Conservation (phyloP, 2,329 filamentous ascomycete genomes). For the Alternaria sp. region DNA sequence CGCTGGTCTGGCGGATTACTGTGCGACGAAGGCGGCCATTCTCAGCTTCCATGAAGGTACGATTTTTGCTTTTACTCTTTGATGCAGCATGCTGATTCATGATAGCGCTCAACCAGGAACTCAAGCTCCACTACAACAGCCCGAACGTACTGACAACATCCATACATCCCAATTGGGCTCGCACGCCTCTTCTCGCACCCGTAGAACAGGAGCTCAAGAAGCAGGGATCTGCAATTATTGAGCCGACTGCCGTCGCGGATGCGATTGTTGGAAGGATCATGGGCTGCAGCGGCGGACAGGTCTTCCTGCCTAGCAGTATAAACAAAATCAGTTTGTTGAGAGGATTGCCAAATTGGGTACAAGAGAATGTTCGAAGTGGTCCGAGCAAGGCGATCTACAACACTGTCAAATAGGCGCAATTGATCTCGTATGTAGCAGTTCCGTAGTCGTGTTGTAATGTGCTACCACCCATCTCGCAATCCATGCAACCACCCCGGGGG, state of each 20-base stretch:
- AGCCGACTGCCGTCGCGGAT: constrained; percentile 51
- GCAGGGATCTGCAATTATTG: constrained; percentile 44
- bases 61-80: constrained; percentile 54
- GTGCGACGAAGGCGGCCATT: constrained; percentile 60
- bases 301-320: constrained; percentile 46
- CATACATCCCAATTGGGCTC: constrained; percentile 55
- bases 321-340: constrained; percentile 47
- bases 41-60: constrained; percentile 63
- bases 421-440: neutral
- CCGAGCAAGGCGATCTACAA: constrained; percentile 26
- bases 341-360: constrained; percentile 59
- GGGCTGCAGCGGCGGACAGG: constrained; percentile 50
- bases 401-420: constrained; percentile 12
- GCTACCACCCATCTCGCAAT: neutral
- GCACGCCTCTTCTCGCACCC: constrained; percentile 51
- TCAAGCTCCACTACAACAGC: constrained; percentile 50
- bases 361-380: constrained; percentile 49
- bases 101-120: constrained; percentile 48
- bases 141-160: constrained; percentile 53
- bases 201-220: constrained; percentile 44
- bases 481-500: constrained; percentile 3
- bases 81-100: constrained; percentile 15
- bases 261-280: constrained; percentile 54
- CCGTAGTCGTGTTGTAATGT: neutral
- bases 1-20: constrained; percentile 62